These are phyloP conservation scores for Alternaria longipes DNA, from an alignment of 2,329 filamentous ascomycete genomes.

Conservation along the genomic window DNA sequence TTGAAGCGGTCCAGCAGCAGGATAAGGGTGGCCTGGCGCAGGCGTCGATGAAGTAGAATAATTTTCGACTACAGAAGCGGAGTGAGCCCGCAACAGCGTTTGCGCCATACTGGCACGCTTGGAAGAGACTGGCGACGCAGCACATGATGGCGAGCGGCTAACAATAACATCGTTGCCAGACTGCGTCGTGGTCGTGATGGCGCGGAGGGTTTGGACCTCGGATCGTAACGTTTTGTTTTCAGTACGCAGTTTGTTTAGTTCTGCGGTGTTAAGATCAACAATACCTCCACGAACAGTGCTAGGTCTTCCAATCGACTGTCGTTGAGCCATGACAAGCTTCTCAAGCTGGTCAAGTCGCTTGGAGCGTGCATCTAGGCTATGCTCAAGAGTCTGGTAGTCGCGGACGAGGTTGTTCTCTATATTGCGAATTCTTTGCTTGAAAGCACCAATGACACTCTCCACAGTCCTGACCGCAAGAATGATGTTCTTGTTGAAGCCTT, in stretches of 20 bases:
- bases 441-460: constrained; percentile 79
- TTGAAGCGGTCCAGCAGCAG: constrained; percentile 49
- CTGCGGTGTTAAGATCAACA: constrained; percentile 56
- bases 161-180: constrained; percentile 33
- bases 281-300: constrained; percentile 52
- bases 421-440: constrained; percentile 79
- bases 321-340: constrained; percentile 66
- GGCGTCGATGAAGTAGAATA: constrained; percentile 34
- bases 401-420: constrained; percentile 92
- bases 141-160: constrained; percentile 38
- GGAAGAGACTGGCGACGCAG: constrained; percentile 42
- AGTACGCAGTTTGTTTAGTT: constrained; percentile 66
- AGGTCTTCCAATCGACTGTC: constrained; percentile 50
- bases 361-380: constrained; percentile 77
- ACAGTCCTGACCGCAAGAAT: constrained; percentile 86
- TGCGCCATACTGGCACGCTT: constrained; percentile 59
- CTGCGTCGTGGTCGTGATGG: constrained; percentile 47
- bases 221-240: constrained; percentile 69
- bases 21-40: constrained; percentile 44
- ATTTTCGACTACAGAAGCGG: constrained; percentile 60
- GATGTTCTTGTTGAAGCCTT: constrained; percentile 90
- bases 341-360: constrained; percentile 92
- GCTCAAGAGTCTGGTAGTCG: constrained; percentile 88
- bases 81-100: constrained; percentile 65
- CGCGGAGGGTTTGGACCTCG: constrained; percentile 71